Conservation (phyloP, 768 basidiomycete genomes). For the Leccinum longicurvipes region DNA sequence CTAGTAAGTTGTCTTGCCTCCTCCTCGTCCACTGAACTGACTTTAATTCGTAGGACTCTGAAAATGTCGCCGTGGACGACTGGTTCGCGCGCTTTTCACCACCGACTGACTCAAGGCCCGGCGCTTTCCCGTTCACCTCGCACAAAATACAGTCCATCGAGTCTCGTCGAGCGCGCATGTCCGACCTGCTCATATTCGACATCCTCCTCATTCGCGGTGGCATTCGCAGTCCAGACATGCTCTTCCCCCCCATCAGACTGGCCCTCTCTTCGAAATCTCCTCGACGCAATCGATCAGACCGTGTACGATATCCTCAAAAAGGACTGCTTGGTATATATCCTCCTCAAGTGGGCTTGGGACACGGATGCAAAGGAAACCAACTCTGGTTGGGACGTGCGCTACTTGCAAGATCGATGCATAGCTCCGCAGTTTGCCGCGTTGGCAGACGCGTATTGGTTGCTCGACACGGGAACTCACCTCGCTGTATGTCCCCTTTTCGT, state of each 20-base stretch:
- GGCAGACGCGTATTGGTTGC: constrained; percentile 82
- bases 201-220: constrained; percentile 65
- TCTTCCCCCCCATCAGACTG: constrained; percentile 69
- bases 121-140: constrained; percentile 58
- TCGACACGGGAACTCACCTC: constrained; percentile 68
- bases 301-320: constrained; percentile 74
- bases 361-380: constrained; percentile 52
- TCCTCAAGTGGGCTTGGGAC: constrained; percentile 78
- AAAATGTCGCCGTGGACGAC: constrained; percentile 7
- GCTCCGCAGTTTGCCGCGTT: constrained; percentile 73
- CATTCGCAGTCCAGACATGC: constrained; percentile 51
- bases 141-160: constrained; percentile 56
- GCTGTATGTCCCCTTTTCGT: constrained; percentile 44
- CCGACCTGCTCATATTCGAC: constrained; percentile 69
- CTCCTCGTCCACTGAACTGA: neutral
- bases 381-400: constrained; percentile 35
- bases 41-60: constrained; percentile 15
- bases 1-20: constrained; percentile 12
- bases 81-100: constrained; percentile 48
- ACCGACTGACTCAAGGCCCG: constrained; percentile 16
- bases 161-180: constrained; percentile 56
- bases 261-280: constrained; percentile 49
- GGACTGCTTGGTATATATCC: constrained; percentile 75
- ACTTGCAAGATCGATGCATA: constrained; percentile 53
- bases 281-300: constrained; percentile 59